Base-by-base conservation (phyloP, 2,329 filamentous ascomycete genomes). In the Aaosphaeria arxii region DNA sequence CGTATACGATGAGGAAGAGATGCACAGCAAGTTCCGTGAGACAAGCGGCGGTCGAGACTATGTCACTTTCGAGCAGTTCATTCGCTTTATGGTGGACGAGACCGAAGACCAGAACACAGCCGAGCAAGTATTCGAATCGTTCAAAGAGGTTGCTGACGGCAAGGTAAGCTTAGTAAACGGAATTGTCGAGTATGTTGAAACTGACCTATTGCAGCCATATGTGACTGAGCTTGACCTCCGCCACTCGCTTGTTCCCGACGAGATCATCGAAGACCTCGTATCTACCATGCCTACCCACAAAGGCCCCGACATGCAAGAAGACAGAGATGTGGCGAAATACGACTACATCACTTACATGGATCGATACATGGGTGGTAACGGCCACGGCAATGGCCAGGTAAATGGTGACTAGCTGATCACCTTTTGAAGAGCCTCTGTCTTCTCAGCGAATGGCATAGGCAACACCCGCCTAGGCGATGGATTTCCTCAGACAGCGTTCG, bases 281-380 rank as follows among this genome's bases (percentile, higher is more conserved):
- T 82, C 88, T 62, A 89, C 89, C 44, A 95, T 99, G 81, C 94
- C 94, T 0, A 67, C 76, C 45, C 91, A 96, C 69, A 82, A 79
- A 44, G 94, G 92, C 0, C 90, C 91, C 2, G 91, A 96, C 70
- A 80, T 92, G 71, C 84, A 89, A 48, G 85, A 90, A 63, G 94
- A 97, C 69, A 80, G 91, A 46, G 86, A 91, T 44, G 74, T 89
- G 64, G 83, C 88, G 35, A 95, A 97, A 72, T 99, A 86, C 70
- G 94, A 99, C 73, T 99, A 99, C 74, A 91, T 97, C 56, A 86
- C 83, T 54, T 99, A 97, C 70, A 99, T 99, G 94, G 87, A 96
- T 71, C 88, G 86, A 47, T 77, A 74, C 55, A 71, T 77, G 64
- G 68, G 62, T 43, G 61, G 57, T 6, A 49, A 54, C n/a, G 31